A percentile compares a stretch with the other conserved stretches of the same genome.
These are phyloP conservation scores for Venustampulla echinocandica DNA, from an alignment of 495 filamentous ascomycete species.

Conservation along the genomic window DNA sequence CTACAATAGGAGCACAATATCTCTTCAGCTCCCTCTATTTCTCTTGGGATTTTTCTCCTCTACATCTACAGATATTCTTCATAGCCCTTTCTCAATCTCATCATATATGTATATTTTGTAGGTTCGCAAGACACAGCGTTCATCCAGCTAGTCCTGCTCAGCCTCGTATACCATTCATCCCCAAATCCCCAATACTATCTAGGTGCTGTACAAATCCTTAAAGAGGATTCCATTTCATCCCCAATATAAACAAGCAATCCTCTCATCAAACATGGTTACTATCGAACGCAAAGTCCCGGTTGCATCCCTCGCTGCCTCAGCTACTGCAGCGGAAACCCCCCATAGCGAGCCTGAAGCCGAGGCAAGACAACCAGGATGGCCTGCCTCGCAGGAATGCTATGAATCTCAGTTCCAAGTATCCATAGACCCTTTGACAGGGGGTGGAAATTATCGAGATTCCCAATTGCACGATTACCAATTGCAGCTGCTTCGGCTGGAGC, in stretches of 20 bases:
- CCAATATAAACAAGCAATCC: no score
- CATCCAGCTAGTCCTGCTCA: neutral
- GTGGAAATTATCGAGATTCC: slow-evolving; percentile 52
- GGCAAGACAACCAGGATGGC: neutral
- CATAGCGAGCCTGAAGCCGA: neutral
- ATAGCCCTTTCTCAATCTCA: neutral
- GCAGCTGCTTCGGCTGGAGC: slow-evolving; percentile 94
- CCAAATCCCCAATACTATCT: neutral
- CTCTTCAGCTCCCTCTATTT: no score
- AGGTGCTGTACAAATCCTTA: neutral
- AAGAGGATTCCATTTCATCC: no score
- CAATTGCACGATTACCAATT: slow-evolving; percentile 95
- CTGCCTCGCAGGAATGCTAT: neutral
- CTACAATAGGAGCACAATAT: no score
- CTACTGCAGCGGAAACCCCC: neutral
- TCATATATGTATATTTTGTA: neutral
- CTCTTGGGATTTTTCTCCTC: no score
- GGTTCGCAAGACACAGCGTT: neutral
- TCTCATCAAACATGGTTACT: neutral
- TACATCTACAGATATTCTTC: neutral
- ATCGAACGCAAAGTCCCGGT: neutral
- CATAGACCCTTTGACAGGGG: no score
- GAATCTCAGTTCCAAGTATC: neutral
- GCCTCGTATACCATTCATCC: neutral
- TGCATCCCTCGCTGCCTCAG: neutral